phyloP scores from a whole-genome alignment of 2,329 filamentous ascomycete genomes.

The Grosmannia huntii region DNA sequence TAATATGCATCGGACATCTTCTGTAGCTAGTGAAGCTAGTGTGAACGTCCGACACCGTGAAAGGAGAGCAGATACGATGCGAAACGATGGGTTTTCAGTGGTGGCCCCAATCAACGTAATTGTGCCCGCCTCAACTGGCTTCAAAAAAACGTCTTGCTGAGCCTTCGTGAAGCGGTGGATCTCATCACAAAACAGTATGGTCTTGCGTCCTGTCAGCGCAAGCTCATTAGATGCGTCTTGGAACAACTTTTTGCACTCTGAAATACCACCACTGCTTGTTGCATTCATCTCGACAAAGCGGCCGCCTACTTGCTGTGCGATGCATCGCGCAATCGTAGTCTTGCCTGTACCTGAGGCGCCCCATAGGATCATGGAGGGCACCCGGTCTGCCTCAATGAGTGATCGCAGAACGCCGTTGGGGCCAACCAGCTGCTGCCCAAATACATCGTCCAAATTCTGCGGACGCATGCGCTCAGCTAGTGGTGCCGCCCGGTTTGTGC shows the following conservation, averaged over 20 bases:
- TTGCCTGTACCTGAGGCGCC: constrained; percentile 71
- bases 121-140: constrained; percentile 79
- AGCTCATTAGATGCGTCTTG: constrained; percentile 71
- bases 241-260: constrained; percentile 88
- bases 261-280: constrained; percentile 75
- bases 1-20: constrained; percentile 63
- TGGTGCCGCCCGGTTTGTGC: constrained; percentile 61
- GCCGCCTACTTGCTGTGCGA: constrained; percentile 68
- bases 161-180: constrained; percentile 85
- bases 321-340: constrained; percentile 84
- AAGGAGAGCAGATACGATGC: constrained; percentile 74
- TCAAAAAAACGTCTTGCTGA: constrained; percentile 90
- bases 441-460: constrained; percentile 69
- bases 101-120: constrained; percentile 91
- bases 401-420: constrained; percentile 70
- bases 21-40: constrained; percentile 57
- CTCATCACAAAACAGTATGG: constrained; percentile 96
- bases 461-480: constrained; percentile 92
- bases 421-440: constrained; percentile 83
- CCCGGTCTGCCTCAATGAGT: constrained; percentile 71
- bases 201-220: constrained; percentile 70
- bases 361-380: constrained; percentile 96
- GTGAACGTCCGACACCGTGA: constrained; percentile 89
- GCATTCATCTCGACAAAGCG: constrained; percentile 95
- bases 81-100: constrained; percentile 94